These are phyloP conservation scores for Coccomyxa sp. DNA, from an alignment of 139 green algal species.

Conservation along the genomic window DNA sequence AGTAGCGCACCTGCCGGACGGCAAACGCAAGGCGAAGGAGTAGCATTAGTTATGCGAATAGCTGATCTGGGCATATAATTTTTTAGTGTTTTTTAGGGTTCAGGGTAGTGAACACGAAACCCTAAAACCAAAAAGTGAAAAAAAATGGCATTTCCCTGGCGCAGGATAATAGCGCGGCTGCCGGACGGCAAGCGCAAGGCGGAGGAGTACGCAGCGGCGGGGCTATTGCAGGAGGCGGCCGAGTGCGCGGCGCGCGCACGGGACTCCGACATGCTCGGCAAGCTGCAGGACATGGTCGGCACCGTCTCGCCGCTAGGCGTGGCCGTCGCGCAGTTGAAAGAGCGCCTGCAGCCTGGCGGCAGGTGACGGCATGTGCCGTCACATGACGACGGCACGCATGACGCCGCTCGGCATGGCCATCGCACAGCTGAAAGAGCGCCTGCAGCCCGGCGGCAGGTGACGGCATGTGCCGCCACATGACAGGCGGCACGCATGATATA, in stretches of 20 bases:
- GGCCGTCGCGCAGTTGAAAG: slow-evolving; percentile 53
- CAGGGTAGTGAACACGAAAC: no score
- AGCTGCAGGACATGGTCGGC: slow-evolving; percentile 37
- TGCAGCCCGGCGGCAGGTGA: slow-evolving; percentile 13
- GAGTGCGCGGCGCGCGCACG: slow-evolving; percentile 33
- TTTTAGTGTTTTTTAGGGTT: no score
- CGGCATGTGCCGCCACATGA: no score
- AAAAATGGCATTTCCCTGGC: neutral
- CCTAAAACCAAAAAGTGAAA: no score
- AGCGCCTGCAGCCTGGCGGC: slow-evolving; percentile 29
- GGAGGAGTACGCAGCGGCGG: slow-evolving; percentile 44
- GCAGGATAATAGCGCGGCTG: slow-evolving; percentile 49
- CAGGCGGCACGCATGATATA: neutral
- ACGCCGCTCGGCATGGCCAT: slow-evolving; percentile 45
- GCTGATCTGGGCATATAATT: no score
- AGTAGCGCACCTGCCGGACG: slow-evolving; percentile 46
- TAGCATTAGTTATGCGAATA: no score
- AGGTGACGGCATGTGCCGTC: neutral
- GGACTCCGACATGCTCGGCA: slow-evolving; percentile 19
- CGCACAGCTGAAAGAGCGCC: slow-evolving; percentile 49
- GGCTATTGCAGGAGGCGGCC: slow-evolving; percentile 47
- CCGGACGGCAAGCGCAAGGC: slow-evolving; percentile 54
- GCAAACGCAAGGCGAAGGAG: slow-evolving; percentile 50
- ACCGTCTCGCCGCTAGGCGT: slow-evolving; percentile 39
- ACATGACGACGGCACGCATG: no score